These are phyloP conservation scores for Acacia acuminata DNA, from an alignment of 306 rosid genomes.

Conservation along the genomic window DNA sequence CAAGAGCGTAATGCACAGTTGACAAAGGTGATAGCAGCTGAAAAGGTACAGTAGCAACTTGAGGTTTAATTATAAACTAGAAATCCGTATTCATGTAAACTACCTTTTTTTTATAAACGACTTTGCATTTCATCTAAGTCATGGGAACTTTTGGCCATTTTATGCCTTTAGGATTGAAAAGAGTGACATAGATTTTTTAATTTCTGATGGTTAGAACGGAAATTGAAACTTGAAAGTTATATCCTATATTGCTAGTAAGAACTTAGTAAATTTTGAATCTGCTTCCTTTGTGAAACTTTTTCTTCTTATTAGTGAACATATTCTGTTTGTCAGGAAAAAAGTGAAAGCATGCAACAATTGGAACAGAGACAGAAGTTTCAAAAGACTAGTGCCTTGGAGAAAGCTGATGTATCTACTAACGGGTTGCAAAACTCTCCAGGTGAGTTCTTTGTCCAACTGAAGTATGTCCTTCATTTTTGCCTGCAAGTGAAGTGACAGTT, in stretches of 20 bases:
- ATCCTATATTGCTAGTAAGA: conserved; percentile 2
- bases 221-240: not conserved
- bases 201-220: not conserved
- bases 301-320: conserved; percentile 12
- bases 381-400: conserved; percentile 47
- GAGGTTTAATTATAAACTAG: not conserved
- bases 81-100: conserved; percentile 5
- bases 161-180: conserved; percentile 16
- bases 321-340: conserved; percentile 51
- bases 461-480: not conserved
- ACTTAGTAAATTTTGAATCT: not conserved
- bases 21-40: conserved; percentile 47
- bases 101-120: conserved; percentile 4
- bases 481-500: conserved; percentile 19
- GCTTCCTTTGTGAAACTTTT: not conserved
- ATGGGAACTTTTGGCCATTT: conserved; percentile 3
- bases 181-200: conserved; percentile 10
- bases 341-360: conserved; percentile 46
- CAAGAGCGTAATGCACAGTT: conserved; percentile 47
- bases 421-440: conserved; percentile 63
- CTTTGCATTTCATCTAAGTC: not conserved
- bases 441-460: conserved; percentile 29
- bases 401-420: conserved; percentile 47
- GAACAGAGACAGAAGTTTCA: conserved; percentile 67
- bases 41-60: conserved; percentile 53